Conservation (phyloP, 2,329 filamentous ascomycete genomes). For the Ophiostoma himal-ulmi region DNA sequence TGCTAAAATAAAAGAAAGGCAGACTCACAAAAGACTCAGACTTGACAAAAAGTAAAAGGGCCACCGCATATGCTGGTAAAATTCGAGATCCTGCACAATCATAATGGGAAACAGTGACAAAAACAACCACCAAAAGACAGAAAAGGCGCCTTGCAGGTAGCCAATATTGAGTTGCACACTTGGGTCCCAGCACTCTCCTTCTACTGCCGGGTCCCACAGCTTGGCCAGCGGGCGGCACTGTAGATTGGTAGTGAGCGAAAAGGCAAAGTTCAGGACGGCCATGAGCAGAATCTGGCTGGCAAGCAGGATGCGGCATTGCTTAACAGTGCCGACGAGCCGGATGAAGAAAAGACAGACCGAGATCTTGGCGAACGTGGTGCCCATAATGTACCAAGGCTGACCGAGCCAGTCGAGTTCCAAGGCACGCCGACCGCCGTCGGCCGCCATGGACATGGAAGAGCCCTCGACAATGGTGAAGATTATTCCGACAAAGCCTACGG, state of each 20-base stretch:
- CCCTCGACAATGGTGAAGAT: not conserved
- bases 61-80: not conserved
- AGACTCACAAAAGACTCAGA: not conserved
- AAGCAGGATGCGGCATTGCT: not conserved
- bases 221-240: not conserved
- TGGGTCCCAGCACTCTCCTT: not conserved
- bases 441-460: not conserved
- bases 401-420: not conserved
- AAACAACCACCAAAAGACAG: not conserved
- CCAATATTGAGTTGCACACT: not conserved
- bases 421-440: no score
- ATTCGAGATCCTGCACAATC: not conserved
- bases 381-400: not conserved
- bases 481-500: not conserved
- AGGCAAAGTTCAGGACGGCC: not conserved
- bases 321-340: not conserved
- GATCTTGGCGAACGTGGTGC: not conserved
- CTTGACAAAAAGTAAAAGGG: not conserved
- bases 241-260: not conserved
- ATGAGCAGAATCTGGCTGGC: not conserved
- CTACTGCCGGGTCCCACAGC: not conserved
- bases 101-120: not conserved
- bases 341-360: not conserved
- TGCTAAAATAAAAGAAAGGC: not conserved
- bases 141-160: not conserved